These are phyloP conservation scores for Alliaria petiolata DNA, from an alignment of 345 rosid genomes.

Conservation along the genomic window DNA sequence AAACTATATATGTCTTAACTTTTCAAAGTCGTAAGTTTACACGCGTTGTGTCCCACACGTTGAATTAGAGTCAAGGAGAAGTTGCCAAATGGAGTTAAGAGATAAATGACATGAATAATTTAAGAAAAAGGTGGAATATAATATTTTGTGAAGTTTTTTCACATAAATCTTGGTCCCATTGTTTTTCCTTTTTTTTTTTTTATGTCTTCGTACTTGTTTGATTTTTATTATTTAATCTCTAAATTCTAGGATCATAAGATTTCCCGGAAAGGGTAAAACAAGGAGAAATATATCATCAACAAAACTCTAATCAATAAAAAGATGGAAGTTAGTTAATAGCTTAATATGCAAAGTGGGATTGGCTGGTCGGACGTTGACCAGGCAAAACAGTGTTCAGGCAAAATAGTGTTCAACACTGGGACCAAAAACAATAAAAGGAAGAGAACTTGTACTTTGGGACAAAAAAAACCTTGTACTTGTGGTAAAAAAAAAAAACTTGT, in stretches of 20 bases:
- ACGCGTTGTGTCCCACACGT: slow-evolving; percentile 14
- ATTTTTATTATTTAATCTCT: not conserved
- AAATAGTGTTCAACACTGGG: slow-evolving; percentile 29
- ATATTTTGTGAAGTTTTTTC: not conserved
- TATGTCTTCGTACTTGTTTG: not conserved
- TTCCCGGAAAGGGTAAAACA: not conserved
- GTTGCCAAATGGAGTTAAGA: slow-evolving; percentile 8
- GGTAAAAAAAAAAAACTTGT: slow-evolving; percentile 7
- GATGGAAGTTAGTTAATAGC: not conserved
- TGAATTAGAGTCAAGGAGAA: slow-evolving; percentile 4
- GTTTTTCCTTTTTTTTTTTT: not conserved
- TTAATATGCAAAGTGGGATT: not conserved
- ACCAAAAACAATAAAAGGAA: not conserved
- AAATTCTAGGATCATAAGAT: not conserved
- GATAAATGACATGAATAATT: not conserved
- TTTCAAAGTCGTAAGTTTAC: slow-evolving; percentile 28
- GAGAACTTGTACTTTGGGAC: no score
- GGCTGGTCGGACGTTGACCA: slow-evolving; percentile 30
- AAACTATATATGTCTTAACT: not conserved
- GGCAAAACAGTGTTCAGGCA: slow-evolving; percentile 9
- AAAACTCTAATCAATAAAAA: not conserved
- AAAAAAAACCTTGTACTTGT: no score
- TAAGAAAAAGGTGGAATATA: not conserved
- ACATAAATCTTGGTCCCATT: not conserved
- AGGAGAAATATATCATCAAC: not conserved